Evolutionary conservation across 2,329 filamentous ascomycete species (phyloP).

Genomic region (Diaporthe longicolla): DNA sequence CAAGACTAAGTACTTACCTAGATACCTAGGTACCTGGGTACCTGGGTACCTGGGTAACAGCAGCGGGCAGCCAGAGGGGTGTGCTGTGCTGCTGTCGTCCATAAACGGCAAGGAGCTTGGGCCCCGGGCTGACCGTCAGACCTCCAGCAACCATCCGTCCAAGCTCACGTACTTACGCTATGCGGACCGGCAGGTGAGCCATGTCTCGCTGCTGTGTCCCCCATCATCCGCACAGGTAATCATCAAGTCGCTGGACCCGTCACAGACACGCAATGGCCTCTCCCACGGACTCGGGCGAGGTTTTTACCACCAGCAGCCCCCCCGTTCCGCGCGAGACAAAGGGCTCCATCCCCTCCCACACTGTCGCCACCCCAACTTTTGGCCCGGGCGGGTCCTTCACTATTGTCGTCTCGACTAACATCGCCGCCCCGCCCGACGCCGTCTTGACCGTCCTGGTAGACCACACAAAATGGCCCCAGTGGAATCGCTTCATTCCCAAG

Average conservation of each 20-base stretch:
- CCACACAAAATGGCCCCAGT: slow-evolving; percentile 51
- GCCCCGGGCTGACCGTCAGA: not conserved
- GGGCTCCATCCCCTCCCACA: slow-evolving; percentile 41
- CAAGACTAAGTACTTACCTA: too few species aligned
- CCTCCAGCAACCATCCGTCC: too few species aligned
- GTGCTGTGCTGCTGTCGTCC: not conserved
- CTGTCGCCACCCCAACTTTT: slow-evolving; percentile 51
- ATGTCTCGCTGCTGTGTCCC: too few species aligned
- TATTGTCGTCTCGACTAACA: slow-evolving; percentile 51
- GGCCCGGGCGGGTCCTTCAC: slow-evolving; percentile 49
- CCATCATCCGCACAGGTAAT: not conserved
- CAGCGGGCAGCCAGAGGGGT: too few species aligned
- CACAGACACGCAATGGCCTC: slow-evolving; percentile 1
- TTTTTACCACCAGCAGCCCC: slow-evolving; percentile 39
- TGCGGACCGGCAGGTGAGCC: too few species aligned
- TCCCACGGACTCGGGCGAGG: not conserved
- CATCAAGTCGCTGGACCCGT: not conserved
- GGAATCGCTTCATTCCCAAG: slow-evolving; percentile 54
- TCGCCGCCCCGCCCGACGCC: slow-evolving; percentile 52
- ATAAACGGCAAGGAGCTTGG: slow-evolving; percentile 31
- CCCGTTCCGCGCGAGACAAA: slow-evolving; percentile 42
- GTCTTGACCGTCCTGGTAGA: slow-evolving; percentile 54
- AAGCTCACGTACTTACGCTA: too few species aligned
- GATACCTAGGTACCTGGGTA: too few species aligned
- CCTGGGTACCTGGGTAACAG: too few species aligned